phyloP scores from a whole-genome alignment of 495 filamentous ascomycete species.

The Hyaloscypha bicolor region DNA sequence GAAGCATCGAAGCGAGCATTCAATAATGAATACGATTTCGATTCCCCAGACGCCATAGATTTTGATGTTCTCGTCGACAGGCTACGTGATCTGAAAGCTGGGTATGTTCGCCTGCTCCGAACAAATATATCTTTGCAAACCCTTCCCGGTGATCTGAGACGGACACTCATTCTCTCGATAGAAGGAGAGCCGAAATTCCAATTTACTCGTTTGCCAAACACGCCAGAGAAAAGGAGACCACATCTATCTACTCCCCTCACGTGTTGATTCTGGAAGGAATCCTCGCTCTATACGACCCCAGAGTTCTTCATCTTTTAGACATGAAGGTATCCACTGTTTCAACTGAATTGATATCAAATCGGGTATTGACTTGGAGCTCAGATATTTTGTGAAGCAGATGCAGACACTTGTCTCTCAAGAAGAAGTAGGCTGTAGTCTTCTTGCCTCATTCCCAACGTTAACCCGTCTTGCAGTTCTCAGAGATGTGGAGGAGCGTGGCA shows the following conservation, averaged over 20 bases:
- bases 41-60: slow-evolving; percentile 91
- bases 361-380: slow-evolving; percentile 29
- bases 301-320: slow-evolving; percentile 85
- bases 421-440: slow-evolving; percentile 64
- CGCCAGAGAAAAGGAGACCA: slow-evolving; percentile 75
- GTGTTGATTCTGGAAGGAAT: slow-evolving; percentile 96
- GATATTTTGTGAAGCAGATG: slow-evolving; percentile 97
- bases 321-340: slow-evolving; percentile 66
- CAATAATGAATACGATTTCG: slow-evolving; percentile 92
- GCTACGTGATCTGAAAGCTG: slow-evolving; percentile 82
- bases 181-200: slow-evolving; percentile 90
- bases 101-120: slow-evolving; percentile 55
- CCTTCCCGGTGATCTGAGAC: not conserved
- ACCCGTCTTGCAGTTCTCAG: slow-evolving; percentile 66
- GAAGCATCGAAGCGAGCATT: slow-evolving; percentile 80
- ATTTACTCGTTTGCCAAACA: slow-evolving; percentile 96
- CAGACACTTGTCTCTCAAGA: slow-evolving; percentile 89
- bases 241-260: slow-evolving; percentile 91
- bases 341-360: not conserved
- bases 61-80: slow-evolving; percentile 87
- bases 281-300: slow-evolving; percentile 85
- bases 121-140: not conserved
- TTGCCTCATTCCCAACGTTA: not conserved
- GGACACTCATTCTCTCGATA: slow-evolving; percentile 37
- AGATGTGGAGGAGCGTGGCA: slow-evolving; percentile 80